phyloP scores from a whole-genome alignment of 257 asterid species.

The Solanum raphanifolium region DNA sequence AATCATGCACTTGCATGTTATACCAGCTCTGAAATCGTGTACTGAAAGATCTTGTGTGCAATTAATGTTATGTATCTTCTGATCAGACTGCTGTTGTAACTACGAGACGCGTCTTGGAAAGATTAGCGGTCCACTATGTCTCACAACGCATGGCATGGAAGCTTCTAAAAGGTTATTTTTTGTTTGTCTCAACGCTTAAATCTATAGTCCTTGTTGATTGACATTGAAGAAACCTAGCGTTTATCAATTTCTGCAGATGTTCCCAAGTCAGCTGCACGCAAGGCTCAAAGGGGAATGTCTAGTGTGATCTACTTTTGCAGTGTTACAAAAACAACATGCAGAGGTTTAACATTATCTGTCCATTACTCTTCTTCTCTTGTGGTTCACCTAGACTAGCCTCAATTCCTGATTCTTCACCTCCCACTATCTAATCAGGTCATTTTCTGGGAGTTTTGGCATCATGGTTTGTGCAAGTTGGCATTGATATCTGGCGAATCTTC shows the following conservation, averaged over 20 bases:
- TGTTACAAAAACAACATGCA: slow-evolving; percentile 53
- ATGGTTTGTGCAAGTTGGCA: slow-evolving; percentile 77
- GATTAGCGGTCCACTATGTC: slow-evolving; percentile 61
- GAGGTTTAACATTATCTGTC: slow-evolving; percentile 45
- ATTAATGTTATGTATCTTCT: neutral
- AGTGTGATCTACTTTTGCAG: slow-evolving; percentile 31
- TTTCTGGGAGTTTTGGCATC: slow-evolving; percentile 78
- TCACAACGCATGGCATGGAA: slow-evolving; percentile 90
- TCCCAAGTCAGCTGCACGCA: slow-evolving; percentile 79
- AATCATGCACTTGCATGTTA: neutral
- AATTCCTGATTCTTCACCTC: neutral
- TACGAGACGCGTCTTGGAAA: slow-evolving; percentile 72
- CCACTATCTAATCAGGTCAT: slow-evolving; percentile 42
- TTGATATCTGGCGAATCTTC: slow-evolving; percentile 44
- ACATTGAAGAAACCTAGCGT: neutral
- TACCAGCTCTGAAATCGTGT: neutral
- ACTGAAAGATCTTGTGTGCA: neutral
- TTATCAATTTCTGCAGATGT: slow-evolving; percentile 34
- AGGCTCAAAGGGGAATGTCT: slow-evolving; percentile 69
- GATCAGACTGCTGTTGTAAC: slow-evolving; percentile 63
- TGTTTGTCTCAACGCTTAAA: neutral
- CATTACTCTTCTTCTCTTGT: neutral
- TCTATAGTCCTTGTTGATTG: neutral
- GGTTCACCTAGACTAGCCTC: neutral
- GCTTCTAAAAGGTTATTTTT: slow-evolving; percentile 51